A percentile compares a stretch with the other conserved stretches of the same genome.
These are phyloP conservation scores for Cymbopogon citratus DNA, from an alignment of 176 grass and related monocot genomes.

Conservation along the genomic window DNA sequence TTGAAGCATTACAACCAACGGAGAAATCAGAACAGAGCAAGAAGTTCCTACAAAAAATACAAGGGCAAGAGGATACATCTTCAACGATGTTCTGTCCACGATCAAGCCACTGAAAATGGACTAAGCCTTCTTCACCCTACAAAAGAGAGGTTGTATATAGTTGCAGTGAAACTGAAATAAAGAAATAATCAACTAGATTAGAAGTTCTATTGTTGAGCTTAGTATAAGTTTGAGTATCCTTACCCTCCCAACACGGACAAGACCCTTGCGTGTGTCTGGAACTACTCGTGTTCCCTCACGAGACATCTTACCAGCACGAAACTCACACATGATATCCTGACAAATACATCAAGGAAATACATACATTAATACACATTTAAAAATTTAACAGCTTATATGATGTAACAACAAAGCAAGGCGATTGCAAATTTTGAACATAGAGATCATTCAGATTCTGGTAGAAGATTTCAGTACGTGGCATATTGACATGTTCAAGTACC, in stretches of 20 bases:
- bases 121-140: slow-evolving; percentile 94
- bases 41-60: slow-evolving; percentile 8
- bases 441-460: neutral
- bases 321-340: slow-evolving; percentile 90
- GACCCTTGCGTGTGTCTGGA: slow-evolving; percentile 85
- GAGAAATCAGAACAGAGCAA: neutral
- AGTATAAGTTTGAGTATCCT: slow-evolving; percentile 7
- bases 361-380: neutral
- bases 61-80: slow-evolving; percentile 66
- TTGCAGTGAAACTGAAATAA: neutral
- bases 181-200: slow-evolving; percentile 3
- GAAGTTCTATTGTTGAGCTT: slow-evolving; percentile 9
- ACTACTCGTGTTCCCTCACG: slow-evolving; percentile 62
- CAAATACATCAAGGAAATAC: slow-evolving; percentile 13
- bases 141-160: slow-evolving; percentile 39
- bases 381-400: neutral
- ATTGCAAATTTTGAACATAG: neutral
- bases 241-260: slow-evolving; percentile 92
- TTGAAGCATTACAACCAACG: neutral
- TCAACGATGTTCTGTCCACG: slow-evolving; percentile 70
- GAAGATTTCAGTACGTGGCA: neutral
- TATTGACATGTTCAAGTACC: neutral
- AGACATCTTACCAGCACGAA: slow-evolving; percentile 92
- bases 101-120: slow-evolving; percentile 98
- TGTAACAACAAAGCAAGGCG: neutral